These are phyloP conservation scores for Apiotrichum domesticum DNA, from an alignment of 1,284 basidiomycete species.

Conservation along the genomic window DNA sequence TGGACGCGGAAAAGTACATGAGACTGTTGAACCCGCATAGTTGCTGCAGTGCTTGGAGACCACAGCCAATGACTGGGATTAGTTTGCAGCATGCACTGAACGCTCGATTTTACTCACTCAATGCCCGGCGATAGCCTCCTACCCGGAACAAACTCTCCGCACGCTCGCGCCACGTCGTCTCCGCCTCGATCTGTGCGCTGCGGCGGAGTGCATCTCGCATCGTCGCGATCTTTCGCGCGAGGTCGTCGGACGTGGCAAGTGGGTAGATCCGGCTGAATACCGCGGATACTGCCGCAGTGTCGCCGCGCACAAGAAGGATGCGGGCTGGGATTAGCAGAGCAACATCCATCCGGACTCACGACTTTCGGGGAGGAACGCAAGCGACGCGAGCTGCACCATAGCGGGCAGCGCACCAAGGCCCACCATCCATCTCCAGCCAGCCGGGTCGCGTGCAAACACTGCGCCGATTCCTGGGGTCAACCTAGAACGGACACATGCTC, in stretches of 20 bases:
- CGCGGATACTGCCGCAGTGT: slow-evolving; percentile 51
- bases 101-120: slow-evolving; percentile 53
- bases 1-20: slow-evolving; percentile 64
- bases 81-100: neutral
- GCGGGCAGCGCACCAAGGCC: slow-evolving; percentile 66
- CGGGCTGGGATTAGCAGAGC: slow-evolving; percentile 52
- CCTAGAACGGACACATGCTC: slow-evolving; percentile 5
- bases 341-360: slow-evolving; percentile 45
- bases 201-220: slow-evolving; percentile 56
- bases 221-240: slow-evolving; percentile 62
- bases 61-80: slow-evolving; percentile 61
- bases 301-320: slow-evolving; percentile 59
- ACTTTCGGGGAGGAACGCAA: slow-evolving; percentile 68
- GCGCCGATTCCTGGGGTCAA: slow-evolving; percentile 54
- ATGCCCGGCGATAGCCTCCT: slow-evolving; percentile 61
- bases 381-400: slow-evolving; percentile 56
- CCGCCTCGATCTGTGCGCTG: slow-evolving; percentile 52
- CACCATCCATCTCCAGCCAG: slow-evolving; percentile 81
- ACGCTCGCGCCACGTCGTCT: slow-evolving; percentile 59
- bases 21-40: slow-evolving; percentile 69
- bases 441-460: slow-evolving; percentile 57
- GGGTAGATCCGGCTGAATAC: slow-evolving; percentile 64
- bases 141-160: slow-evolving; percentile 55
- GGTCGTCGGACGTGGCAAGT: slow-evolving; percentile 57
- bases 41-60: slow-evolving; percentile 75